Base-by-base conservation (phyloP, 495 filamentous ascomycete genomes). In the Hypoxylon lenormandii region DNA sequence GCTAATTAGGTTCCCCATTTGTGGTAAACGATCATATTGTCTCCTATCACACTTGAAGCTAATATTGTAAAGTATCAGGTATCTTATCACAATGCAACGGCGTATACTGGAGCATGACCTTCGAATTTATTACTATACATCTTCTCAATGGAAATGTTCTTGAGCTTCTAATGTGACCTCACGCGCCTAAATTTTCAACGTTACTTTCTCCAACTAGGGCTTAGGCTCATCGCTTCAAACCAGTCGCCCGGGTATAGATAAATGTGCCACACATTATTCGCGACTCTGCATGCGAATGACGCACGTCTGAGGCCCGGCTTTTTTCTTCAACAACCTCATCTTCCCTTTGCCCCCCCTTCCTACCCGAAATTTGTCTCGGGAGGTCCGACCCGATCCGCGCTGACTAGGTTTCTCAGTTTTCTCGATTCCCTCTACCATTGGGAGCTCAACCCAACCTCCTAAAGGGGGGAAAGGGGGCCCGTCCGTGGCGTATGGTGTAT, bases 201-300 rank as follows among this genome's bases (percentile, higher is more conserved):
- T 70, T 66, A 65, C 61, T 50, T 70, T 70, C 67, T 70, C 67
- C 67, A 65, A 66, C 67, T 56, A 52, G 56, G 56, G 51, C 52
- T 33, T 53, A 57, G 61, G 51, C 51, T 49, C 46, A 43, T 62
- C 50, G 56, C 28, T 70, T 57, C 51, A 69, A 70, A 65, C 67
- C 67, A 70, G 45, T 70, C 61, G 61, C 55, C 61, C 67, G 67
- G 67, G 67, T 70, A 66, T 70, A 70, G 61, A 61, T 66, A 38
- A 60, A 64, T 60, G 50, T 66, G 51, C 51, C 61, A 65, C 61
- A 70, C 51, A 57, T 42, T 47, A 57, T 53, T 40, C 38, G 60
- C 50, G 43, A 22, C 56, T 60, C 57, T 62, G 67, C 61, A 70
- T 61, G 50, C 45, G 56, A 55, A 62, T 71, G 62, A 71, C 68